Evolutionary conservation across 169 alveolate species (phyloP).

Genomic region (Cyclospora cayetanensis): DNA sequence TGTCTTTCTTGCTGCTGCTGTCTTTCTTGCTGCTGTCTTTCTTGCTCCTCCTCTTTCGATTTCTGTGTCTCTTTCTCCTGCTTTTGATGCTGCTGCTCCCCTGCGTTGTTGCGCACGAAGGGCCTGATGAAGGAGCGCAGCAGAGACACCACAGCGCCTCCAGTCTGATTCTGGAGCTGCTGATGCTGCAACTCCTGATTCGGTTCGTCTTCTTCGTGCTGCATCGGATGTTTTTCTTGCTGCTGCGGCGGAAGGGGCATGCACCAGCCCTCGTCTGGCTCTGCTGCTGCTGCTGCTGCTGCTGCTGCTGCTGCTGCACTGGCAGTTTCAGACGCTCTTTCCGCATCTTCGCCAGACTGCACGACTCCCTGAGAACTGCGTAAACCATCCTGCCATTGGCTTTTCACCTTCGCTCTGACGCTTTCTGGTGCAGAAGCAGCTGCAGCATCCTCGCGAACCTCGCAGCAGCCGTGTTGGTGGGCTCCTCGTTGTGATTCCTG

Average conservation of each 20-base stretch:
- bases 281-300: slow-evolving; percentile 5
- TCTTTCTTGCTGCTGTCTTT: not conserved
- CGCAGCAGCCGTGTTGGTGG: not conserved
- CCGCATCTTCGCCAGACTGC: too few species aligned
- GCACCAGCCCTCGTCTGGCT: too few species aligned
- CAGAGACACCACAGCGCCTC: slow-evolving; percentile 36
- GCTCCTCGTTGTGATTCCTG: not conserved
- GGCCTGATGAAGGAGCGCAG: slow-evolving; percentile 23
- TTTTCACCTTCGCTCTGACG: too few species aligned
- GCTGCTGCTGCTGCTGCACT: slow-evolving; percentile 19
- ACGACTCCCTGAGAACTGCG: too few species aligned
- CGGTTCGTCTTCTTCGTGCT: not conserved
- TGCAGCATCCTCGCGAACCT: not conserved
- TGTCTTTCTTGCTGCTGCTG: not conserved
- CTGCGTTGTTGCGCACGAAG: not conserved
- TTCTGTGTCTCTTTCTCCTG: not conserved
- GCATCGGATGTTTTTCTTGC: not conserved
- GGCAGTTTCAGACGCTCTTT: too few species aligned
- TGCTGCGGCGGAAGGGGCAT: too few species aligned
- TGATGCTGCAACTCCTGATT: slow-evolving; percentile 4
- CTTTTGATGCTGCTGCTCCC: not conserved
- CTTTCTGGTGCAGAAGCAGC: not conserved
- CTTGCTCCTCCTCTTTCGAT: not conserved
- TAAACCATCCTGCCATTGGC: too few species aligned
- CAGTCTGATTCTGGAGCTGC: not conserved